Percentiles rank a stretch among this genome's conserved stretches.
These are phyloP conservation scores for Lablab purpureus DNA, from an alignment of 306 rosid genomes.

Conservation along the genomic window DNA sequence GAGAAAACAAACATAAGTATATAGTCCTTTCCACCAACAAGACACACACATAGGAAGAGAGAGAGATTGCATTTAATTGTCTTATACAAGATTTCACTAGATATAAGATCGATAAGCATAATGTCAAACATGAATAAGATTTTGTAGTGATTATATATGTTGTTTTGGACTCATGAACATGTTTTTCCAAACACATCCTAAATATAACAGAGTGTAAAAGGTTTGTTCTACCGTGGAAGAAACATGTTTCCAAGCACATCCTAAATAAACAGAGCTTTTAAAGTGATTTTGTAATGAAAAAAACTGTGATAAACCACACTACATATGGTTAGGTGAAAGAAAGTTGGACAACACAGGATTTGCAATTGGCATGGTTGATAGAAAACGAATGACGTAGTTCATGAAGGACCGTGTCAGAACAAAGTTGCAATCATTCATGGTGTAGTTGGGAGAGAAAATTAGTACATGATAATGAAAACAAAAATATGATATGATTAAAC, in stretches of 20 bases:
- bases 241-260: not conserved
- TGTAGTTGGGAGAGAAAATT: conserved; percentile 24
- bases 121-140: no score
- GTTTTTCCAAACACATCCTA: no score
- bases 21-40: not conserved
- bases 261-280: not conserved
- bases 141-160: no score
- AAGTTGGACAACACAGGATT: conserved; percentile 8
- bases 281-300: not conserved
- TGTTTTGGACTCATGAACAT: no score
- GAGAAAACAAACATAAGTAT: not conserved
- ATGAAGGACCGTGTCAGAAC: conserved; percentile 44
- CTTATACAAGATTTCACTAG: not conserved
- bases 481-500: conserved; percentile 23
- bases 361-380: conserved; percentile 18
- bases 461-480: conserved; percentile 27
- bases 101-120: no score
- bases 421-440: conserved; percentile 39
- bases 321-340: conserved; percentile 5
- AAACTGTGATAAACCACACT: not conserved
- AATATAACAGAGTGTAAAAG: not conserved
- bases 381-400: conserved; percentile 28
- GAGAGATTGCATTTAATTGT: not conserved
- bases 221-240: not conserved
- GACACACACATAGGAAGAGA: not conserved